Evolutionary conservation across 345 rosid genomes (phyloP).

Genomic region (Microcos paniculata): DNA sequence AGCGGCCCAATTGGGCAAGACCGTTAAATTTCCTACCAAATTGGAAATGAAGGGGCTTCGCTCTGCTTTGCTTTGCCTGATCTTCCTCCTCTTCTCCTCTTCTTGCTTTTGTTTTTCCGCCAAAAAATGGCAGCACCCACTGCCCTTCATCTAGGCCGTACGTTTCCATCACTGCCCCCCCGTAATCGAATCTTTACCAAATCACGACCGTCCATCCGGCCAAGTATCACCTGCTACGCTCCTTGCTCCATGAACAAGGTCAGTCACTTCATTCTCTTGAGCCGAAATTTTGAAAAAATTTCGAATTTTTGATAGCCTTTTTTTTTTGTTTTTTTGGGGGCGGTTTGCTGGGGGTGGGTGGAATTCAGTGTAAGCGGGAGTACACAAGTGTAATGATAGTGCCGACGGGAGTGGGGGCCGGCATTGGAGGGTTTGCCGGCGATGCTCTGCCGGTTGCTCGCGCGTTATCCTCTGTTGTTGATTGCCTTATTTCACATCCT

Average conservation of each 20-base stretch:
- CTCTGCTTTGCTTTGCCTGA: too few relatives aligned
- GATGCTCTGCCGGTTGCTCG: constrained; percentile 65
- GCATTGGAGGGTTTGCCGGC: constrained; percentile 64
- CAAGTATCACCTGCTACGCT: constrained; percentile 22
- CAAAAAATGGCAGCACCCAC: constrained; percentile 25
- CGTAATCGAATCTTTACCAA: background rate
- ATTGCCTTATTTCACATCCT: constrained; percentile 66
- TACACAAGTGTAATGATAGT: constrained; percentile 67
- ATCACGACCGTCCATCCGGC: constrained; percentile 18
- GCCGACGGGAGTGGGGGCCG: constrained; percentile 62
- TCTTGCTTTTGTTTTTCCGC: constrained; percentile 11
- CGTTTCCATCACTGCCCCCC: constrained; percentile 13
- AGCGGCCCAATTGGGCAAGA: too few relatives aligned
- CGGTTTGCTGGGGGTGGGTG: too few relatives aligned
- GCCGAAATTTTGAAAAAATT: background rate
- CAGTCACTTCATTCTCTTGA: constrained; percentile 6
- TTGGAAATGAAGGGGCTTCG: too few relatives aligned
- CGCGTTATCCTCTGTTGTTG: constrained; percentile 56
- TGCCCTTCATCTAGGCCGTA: constrained; percentile 23
- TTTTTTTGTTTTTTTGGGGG: background rate
- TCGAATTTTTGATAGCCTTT: background rate
- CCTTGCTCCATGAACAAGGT: constrained; percentile 30
- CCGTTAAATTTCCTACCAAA: too few relatives aligned
- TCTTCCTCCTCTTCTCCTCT: too few relatives aligned
- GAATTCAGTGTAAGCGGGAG: constrained; percentile 45